Evolutionary conservation across 805 yeast genomes (phyloP).

Genomic region (Torulaspora indica): DNA sequence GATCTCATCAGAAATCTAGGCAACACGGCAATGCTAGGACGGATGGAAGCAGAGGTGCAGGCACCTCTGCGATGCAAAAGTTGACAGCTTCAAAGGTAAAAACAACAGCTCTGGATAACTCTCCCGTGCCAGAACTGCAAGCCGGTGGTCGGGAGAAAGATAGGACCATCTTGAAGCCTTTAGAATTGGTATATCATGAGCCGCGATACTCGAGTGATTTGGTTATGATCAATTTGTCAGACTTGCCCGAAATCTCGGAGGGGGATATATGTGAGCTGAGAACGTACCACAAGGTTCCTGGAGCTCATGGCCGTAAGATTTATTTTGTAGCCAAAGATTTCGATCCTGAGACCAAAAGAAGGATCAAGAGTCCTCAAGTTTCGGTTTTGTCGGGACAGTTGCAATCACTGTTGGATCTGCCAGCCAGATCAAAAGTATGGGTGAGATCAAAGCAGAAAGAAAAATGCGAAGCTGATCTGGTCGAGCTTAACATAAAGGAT

Average conservation of each 20-base stretch:
- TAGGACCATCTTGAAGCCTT: slow-evolving; percentile 16
- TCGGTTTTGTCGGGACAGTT: slow-evolving; percentile 59
- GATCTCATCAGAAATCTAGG: slow-evolving; percentile 13
- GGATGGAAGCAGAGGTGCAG: slow-evolving; percentile 4
- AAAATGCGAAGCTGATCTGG: slow-evolving; percentile 67
- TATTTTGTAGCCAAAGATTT: slow-evolving; percentile 17
- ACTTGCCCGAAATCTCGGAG: slow-evolving; percentile 58
- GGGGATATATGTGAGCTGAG: slow-evolving; percentile 75
- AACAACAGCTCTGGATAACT: neutral
- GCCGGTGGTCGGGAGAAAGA: neutral
- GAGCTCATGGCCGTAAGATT: slow-evolving; percentile 19
- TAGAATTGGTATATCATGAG: slow-evolving; percentile 55
- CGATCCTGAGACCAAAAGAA: slow-evolving; percentile 28
- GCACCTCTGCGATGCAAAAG: slow-evolving; percentile 4
- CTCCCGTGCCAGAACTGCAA: neutral
- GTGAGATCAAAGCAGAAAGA: slow-evolving; percentile 45
- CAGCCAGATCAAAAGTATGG: slow-evolving; percentile 61
- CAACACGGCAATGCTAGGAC: slow-evolving; percentile 1
- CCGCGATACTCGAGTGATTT: slow-evolving; percentile 50
- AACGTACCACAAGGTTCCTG: slow-evolving; percentile 38
- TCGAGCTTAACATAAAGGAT: slow-evolving; percentile 79
- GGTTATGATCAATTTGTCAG: slow-evolving; percentile 56
- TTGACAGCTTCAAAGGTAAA: neutral
- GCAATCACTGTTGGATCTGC: slow-evolving; percentile 56
- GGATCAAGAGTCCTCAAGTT: slow-evolving; percentile 39